Percentiles rank a stretch among this genome's conserved stretches.
Evolutionary conservation across 805 yeast genomes (phyloP).

Genomic region (Ogataea ramenticola): DNA sequence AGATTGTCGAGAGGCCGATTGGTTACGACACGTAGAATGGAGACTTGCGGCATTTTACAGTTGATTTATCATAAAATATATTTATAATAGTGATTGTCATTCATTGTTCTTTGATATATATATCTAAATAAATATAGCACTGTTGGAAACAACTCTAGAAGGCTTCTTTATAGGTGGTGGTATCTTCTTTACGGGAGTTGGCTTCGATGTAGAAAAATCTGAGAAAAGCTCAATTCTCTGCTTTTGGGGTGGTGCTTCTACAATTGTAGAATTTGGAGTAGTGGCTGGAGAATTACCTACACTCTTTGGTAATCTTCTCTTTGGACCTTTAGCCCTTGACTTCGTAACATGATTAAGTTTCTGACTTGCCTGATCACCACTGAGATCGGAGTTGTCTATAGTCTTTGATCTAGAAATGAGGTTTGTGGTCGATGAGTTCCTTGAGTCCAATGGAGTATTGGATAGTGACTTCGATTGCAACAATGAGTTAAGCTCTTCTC

Average conservation of each 20-base stretch:
- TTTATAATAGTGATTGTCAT: no score
- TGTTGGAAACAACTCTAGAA: conserved; percentile 11
- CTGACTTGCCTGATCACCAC: conserved; percentile 8
- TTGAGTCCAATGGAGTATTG: conserved; percentile 22
- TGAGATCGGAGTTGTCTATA: conserved; percentile 12
- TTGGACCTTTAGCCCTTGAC: conserved; percentile 44
- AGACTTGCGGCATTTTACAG: no score
- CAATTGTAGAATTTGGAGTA: neutral
- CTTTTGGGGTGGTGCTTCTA: neutral
- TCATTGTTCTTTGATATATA: no score
- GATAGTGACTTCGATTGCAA: conserved; percentile 13
- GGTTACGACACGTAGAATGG: no score
- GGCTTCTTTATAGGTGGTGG: conserved; percentile 23
- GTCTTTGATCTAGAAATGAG: conserved; percentile 4
- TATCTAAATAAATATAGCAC: conserved; percentile 1
- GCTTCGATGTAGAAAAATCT: neutral
- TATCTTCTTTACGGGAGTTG: conserved; percentile 8
- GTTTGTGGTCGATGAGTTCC: conserved; percentile 18
- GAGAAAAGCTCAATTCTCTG: no score
- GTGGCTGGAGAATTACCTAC: neutral
- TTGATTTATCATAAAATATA: no score
- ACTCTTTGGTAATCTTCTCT: conserved; percentile 36
- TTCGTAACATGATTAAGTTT: conserved; percentile 39
- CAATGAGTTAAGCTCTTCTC: conserved; percentile 3
- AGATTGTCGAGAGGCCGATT: no score